Evolutionary conservation across 139 green algal species (phyloP), one percentile per base, ranked within the genome.

Genomic region (Haematococcus sp.): DNA sequence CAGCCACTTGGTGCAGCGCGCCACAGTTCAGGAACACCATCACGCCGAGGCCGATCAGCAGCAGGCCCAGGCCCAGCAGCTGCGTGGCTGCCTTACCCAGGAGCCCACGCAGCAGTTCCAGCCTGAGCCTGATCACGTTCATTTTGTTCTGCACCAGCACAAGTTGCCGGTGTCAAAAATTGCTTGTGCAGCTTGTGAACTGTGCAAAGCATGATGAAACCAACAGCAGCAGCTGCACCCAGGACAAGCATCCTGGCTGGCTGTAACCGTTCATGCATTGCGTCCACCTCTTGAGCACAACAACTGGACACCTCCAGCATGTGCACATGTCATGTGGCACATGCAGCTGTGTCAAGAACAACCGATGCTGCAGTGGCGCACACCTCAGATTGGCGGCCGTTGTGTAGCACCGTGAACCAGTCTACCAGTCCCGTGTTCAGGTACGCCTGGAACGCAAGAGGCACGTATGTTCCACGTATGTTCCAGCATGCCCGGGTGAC

Each of bases 51-150:
- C 58, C 58, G 3, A 30, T n/a, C n/a, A 65, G 25, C 23, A 65
- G 58, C 58, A 65, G 58, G 11, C 58, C 23, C 28, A 34, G 58
- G 23, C 28, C 58, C 4, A 30, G n/a, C 25, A 65, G 25, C 25
- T 65, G 58, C 34, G 58, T 4, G n/a, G 58, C 58, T 22, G 58
- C 58, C 30, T 65, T 65, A 3, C 58, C 58, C n/a, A 65, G 25
- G n/a, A 30, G n/a, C 3, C 28, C 25, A 28, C 30, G 28, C 11
- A 65, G 28, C n/a, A 65, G 17, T 3, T 40, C n/a, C 58, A 65
- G 4, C n/a, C 25, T 28, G n/a, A 30, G 11, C 25, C 34, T 65
- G n/a, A 65, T 30, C 11, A 30, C 25, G 11, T 9, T 30, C 58
- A 65, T 33, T 34, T 65, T 65, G 25, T 30, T 30, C 58, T 65